A percentile compares a stretch with the other conserved stretches of the same genome.
Conservation (phyloP, 805 yeast genomes). For the Wilhelminamyces savonicus region DNA sequence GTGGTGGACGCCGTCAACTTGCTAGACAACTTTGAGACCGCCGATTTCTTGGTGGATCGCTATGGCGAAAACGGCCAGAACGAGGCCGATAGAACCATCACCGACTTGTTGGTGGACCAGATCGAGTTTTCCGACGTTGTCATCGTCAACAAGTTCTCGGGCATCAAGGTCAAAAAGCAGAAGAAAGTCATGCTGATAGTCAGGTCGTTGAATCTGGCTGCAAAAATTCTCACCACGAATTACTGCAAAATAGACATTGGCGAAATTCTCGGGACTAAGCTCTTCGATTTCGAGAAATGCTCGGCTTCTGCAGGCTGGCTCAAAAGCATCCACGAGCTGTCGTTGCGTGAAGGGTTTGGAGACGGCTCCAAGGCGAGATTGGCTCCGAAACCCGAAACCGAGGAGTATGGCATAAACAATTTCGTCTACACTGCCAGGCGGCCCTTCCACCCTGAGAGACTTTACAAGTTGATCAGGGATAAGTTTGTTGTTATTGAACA, state of each 20-base stretch:
- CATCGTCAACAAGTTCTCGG: constrained; percentile 32
- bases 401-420: constrained; percentile 40
- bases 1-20: constrained; percentile 40
- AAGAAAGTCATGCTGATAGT: constrained; percentile 26
- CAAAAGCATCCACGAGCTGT: constrained; percentile 33
- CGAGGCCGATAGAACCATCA: constrained; percentile 38
- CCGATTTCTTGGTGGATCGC: constrained; percentile 35
- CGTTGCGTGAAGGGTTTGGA: constrained; percentile 25
- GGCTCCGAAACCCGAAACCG: constrained; percentile 41
- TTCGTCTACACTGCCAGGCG: constrained; percentile 35
- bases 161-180: constrained; percentile 17
- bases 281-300: constrained; percentile 36
- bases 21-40: constrained; percentile 35
- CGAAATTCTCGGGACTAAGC: constrained; percentile 29
- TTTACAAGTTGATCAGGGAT: constrained; percentile 27
- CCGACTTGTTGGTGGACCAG: constrained; percentile 42
- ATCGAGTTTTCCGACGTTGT: constrained; percentile 42
- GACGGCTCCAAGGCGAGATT: constrained; percentile 5
- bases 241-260: constrained; percentile 31
- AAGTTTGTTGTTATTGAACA: constrained; percentile 26
- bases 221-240: constrained; percentile 29
- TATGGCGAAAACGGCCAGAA: constrained; percentile 33
- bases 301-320: constrained; percentile 41
- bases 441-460: constrained; percentile 42
- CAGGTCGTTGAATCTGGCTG: constrained; percentile 34